Percentiles rank a stretch among this genome's conserved stretches.
These are phyloP conservation scores for Paecilomyces sp. DNA, from an alignment of 2,329 filamentous ascomycete species.

Conservation along the genomic window DNA sequence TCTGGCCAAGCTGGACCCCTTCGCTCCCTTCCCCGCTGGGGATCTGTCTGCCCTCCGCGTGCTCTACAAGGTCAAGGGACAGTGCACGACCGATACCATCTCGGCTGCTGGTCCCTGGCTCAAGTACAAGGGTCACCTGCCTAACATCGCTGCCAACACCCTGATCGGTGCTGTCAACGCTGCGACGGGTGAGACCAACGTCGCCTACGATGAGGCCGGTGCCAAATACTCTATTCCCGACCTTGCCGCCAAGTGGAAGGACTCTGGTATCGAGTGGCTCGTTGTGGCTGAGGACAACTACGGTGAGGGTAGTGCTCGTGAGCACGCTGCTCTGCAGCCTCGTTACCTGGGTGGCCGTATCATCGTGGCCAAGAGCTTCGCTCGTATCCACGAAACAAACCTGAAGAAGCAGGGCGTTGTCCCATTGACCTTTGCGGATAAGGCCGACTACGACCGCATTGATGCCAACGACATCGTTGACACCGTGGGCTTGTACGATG, in stretches of 20 bases:
- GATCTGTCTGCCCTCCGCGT: conserved; percentile 76
- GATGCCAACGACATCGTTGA: conserved; percentile 73
- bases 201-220: conserved; percentile 80
- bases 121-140: conserved; percentile 98
- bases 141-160: conserved; percentile 96
- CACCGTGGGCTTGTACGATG: conserved; percentile 77
- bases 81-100: conserved; percentile 98
- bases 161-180: conserved; percentile 92
- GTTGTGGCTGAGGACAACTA: conserved; percentile 98
- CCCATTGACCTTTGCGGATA: conserved; percentile 81
- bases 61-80: conserved; percentile 91
- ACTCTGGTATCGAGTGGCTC: conserved; percentile 70
- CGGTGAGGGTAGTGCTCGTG: conserved; percentile 58
- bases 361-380: conserved; percentile 80
- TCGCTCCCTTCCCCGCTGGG: conserved; percentile 67
- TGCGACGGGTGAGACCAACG: conserved; percentile 86
- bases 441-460: conserved; percentile 80
- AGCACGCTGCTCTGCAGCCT: conserved; percentile 41
- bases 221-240: conserved; percentile 73
- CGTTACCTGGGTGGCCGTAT: conserved; percentile 81
- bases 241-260: conserved; percentile 77
- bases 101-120: conserved; percentile 95
- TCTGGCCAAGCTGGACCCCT: conserved; percentile 85
- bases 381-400: conserved; percentile 91
- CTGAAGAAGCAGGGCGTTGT: conserved; percentile 97